Conservation (phyloP, 2,329 filamentous ascomycete species). For the Cercospora sojina region DNA sequence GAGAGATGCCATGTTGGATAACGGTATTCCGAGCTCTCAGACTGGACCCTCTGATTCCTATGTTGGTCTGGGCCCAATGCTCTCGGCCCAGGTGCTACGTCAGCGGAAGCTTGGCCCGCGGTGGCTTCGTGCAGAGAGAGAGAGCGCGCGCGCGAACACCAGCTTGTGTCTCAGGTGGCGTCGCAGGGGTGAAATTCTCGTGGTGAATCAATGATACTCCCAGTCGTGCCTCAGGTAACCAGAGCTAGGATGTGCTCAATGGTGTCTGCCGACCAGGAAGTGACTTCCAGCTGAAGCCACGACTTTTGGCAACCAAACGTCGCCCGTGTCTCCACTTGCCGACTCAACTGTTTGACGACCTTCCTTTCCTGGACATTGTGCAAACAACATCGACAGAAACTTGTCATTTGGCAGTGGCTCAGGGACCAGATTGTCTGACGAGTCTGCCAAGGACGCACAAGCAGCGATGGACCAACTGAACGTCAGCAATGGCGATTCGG, state of each 20-base stretch:
- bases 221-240: neutral
- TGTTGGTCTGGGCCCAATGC: neutral
- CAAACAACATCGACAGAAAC: conserved; percentile 1
- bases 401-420: neutral
- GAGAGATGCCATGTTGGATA: conserved; percentile 18
- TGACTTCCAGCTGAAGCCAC: neutral
- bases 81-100: neutral
- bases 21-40: neutral
- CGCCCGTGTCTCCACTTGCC: neutral
- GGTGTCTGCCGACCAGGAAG: neutral
- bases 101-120: neutral
- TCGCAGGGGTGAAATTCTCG: neutral
- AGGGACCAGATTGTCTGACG: neutral
- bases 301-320: neutral
- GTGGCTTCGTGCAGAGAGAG: neutral
- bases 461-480: neutral
- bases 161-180: neutral
- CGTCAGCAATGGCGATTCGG: conserved; percentile 5
- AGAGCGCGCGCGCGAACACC: neutral
- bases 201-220: neutral
- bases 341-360: neutral
- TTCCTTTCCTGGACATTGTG: conserved; percentile 7
- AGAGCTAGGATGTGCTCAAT: neutral
- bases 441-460: neutral
- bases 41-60: neutral